Base-by-base conservation (phyloP, 352 stramenopile genomes). In the Phytophthora tubulina region DNA sequence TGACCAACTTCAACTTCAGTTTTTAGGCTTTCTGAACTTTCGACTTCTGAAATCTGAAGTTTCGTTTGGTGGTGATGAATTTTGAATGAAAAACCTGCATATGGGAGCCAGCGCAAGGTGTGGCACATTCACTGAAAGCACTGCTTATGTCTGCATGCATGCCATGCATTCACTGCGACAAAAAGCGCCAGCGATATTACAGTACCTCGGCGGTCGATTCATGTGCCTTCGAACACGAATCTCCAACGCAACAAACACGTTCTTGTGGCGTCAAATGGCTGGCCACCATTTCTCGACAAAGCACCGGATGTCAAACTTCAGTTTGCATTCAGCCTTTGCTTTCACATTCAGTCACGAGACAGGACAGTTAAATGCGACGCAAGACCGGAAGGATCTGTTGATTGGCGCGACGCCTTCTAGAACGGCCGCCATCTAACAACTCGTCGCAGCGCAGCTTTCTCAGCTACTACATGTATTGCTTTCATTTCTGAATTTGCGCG, bases 281-380 rank as follows among this genome's bases (percentile, higher is more conserved):
- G 55, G 56, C 15, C 32, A 32, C 35, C 45, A 41, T 27, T 27
- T 27, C 21, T 27, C 21, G 21, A 27, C 39, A 45, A 66, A 41
- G 38, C 59, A 59, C 61, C 61, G 52, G 15, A 59, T 59, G 54
- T 57, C 36, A 67, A 72, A 58, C 55, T 33, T 33, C 57, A 45
- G 30, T 30, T 53, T 49, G 31, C 62, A 70, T 63, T 48, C 62
- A 63, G 51, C n/a, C 27, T 11, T 60, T 39, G 32, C 10, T 2
- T 46, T 62, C 56, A n/a, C 67, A 75, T 71, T 71, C 67, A 75
- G 67, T 10, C 10, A 59, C 60, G 53, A 67, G 67, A 74, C 60
- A 57, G 67, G 58, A 17, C 59, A 53, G 31, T 30, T 41, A 13
- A 54, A 52, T 8, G 15, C 58, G 55, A 67, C 53, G 32, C 30